These are phyloP conservation scores for Dichotomopilus funicola DNA, from an alignment of 2,329 filamentous ascomycete genomes.

Conservation along the genomic window DNA sequence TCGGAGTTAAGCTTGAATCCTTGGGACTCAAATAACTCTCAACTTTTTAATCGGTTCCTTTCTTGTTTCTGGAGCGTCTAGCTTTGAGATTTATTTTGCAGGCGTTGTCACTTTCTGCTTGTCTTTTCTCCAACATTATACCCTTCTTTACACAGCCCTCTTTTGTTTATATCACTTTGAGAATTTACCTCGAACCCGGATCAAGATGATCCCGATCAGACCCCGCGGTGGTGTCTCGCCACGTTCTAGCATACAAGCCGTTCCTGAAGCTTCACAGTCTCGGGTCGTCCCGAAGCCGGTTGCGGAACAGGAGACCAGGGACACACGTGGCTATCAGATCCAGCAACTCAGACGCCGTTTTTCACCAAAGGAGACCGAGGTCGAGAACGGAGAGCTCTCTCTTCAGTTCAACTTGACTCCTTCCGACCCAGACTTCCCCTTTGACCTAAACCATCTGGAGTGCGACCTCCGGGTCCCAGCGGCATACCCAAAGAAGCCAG, in stretches of 20 bases:
- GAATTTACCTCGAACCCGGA: not conserved
- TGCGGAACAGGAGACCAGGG: slow-evolving; percentile 55
- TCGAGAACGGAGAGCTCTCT: slow-evolving; percentile 44
- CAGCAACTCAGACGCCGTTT: slow-evolving; percentile 66
- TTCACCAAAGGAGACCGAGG: slow-evolving; percentile 39
- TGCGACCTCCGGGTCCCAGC: slow-evolving; percentile 61
- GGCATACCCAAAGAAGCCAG: slow-evolving; percentile 52
- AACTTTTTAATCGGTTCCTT: too few species aligned
- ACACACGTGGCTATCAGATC: slow-evolving; percentile 69
- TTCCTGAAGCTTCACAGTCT: slow-evolving; percentile 37
- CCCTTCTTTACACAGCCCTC: not conserved
- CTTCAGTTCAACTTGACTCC: slow-evolving; percentile 61
- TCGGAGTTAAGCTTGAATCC: too few species aligned
- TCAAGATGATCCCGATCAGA: slow-evolving; percentile 21
- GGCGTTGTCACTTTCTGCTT: too few species aligned
- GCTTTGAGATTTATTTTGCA: too few species aligned
- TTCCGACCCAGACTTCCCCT: slow-evolving; percentile 79
- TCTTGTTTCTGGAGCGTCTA: too few species aligned
- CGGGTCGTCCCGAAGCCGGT: slow-evolving; percentile 59
- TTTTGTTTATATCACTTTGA: not conserved
- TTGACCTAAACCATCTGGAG: slow-evolving; percentile 62
- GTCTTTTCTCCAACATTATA: not conserved
- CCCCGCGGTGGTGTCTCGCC: slow-evolving; percentile 12
- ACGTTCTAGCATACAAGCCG: slow-evolving; percentile 35
- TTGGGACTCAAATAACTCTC: too few species aligned